Base-by-base conservation (phyloP, 352 stramenopile species). In the Phytophthora sp. region DNA sequence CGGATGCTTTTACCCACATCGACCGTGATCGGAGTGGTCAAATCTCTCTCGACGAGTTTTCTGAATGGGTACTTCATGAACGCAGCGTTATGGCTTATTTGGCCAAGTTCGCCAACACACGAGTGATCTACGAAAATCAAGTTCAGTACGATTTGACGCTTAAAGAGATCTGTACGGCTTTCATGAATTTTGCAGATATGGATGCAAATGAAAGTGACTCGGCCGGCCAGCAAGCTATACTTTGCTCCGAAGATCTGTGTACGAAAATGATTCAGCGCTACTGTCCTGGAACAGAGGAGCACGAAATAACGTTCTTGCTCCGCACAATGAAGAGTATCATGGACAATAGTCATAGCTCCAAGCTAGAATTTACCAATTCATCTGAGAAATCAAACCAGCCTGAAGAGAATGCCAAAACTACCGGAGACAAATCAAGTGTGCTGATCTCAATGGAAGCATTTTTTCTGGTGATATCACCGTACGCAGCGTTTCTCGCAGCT, bases 41-140 rank as follows among this genome's bases (percentile, higher is more conserved):
- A 53, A 88, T 93, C 44, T 93, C 80, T 1, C 66, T 93, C 2
- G 21, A 64, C 0, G 80, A 91, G 32, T 89, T 91, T 54, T 68
- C 80, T 1, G 51, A 79, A 10, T 93, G 84, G 84, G 61, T 80
- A 0, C 12, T 79, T 1, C 62, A 79, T 3, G 82, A 93, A 23
- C 72, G 58, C 2, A 88, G 59, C 27, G 48, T 88, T 0, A 59
- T 89, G 54, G 30, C 62, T 4, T 91, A 89, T 42, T 60, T 91
- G 6, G 79, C 77, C 34, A 77, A 75, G 10, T 93, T 91, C 43
- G 79, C 80, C 2, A 76, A 72, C 17, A 85, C 74, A 4, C 74
- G 82, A 0, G 58, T 91, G 13, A 90, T 93, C 24, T 89, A 82
- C 57, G 80, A 90, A 26, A 88, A 85, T 57, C 83, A 91, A 57